Percentiles rank a stretch among this genome's conserved stretches.
Evolutionary conservation across 1,139 yeast genomes (phyloP).

Genomic region (Scheffersomyces insectosa): DNA sequence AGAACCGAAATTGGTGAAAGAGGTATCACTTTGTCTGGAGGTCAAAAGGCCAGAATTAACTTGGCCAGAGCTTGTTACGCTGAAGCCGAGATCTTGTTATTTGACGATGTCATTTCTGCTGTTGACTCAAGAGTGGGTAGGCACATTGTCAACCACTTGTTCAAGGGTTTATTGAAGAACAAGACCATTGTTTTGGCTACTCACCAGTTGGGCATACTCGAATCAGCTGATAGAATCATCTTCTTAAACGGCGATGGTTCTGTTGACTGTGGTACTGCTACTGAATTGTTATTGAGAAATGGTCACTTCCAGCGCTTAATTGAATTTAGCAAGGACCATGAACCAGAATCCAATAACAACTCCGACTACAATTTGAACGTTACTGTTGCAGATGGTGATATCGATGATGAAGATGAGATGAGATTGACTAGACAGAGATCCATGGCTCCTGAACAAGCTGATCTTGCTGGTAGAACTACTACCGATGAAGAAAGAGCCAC

Average conservation of each 20-base stretch:
- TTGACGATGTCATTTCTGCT: constrained; percentile 46
- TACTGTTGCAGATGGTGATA: constrained; percentile 2
- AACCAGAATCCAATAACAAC: constrained; percentile 6
- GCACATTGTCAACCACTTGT: constrained; percentile 36
- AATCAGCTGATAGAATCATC: constrained; percentile 33
- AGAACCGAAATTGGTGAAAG: constrained; percentile 45
- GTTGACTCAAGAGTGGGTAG: constrained; percentile 44
- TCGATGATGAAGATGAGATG: constrained; percentile 4
- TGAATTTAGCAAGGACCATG: constrained; percentile 22
- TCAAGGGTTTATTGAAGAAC: constrained; percentile 28
- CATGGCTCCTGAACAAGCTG: constrained; percentile 3
- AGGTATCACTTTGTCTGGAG: constrained; percentile 45
- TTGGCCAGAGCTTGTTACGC: constrained; percentile 46
- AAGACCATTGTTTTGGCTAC: constrained; percentile 40
- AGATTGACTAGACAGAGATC: constrained; percentile 7
- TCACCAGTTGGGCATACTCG: constrained; percentile 36
- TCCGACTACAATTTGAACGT: constrained; percentile 7
- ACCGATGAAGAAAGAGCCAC: constrained; percentile 41
- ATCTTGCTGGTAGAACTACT: constrained; percentile 24
- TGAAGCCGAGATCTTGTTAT: constrained; percentile 30
- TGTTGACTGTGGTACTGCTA: constrained; percentile 33
- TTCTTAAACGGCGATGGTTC: constrained; percentile 37
- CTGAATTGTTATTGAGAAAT: constrained; percentile 26
- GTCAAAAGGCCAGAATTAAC: constrained; percentile 44
- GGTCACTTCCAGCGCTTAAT: constrained; percentile 27